Percentiles rank a stretch among this genome's conserved stretches.
phyloP scores from a whole-genome alignment of 2,329 filamentous ascomycete species.

The Dothideomycetes sp. region DNA sequence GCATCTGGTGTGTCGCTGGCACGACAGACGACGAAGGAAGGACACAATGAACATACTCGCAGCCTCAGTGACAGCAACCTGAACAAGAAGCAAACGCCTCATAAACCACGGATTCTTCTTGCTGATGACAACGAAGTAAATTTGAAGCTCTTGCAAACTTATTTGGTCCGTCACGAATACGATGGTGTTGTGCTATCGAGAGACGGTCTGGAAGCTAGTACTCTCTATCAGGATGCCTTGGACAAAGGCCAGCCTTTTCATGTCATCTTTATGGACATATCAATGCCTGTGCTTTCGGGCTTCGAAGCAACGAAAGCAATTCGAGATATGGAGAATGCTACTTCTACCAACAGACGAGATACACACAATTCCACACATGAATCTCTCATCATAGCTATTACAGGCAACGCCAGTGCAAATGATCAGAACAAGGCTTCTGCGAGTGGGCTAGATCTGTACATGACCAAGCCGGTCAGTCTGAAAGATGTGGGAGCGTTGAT shows the following conservation, averaged over 20 bases:
- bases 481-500: conserved; percentile 28
- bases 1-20: not conserved
- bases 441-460: conserved; percentile 26
- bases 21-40: not conserved
- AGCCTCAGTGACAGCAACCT: conserved; percentile 1
- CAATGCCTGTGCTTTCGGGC: conserved; percentile 17
- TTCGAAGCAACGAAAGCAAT: conserved; percentile 28
- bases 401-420: conserved; percentile 18
- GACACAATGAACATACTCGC: not conserved
- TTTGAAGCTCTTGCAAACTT: conserved; percentile 16
- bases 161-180: conserved; percentile 9
- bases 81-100: not conserved
- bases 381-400: conserved; percentile 19
- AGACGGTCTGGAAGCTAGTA: conserved; percentile 9
- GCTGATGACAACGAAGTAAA: conserved; percentile 22
- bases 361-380: conserved; percentile 11
- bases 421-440: conserved; percentile 22
- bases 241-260: not conserved
- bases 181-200: conserved; percentile 1
- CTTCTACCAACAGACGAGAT: conserved; percentile 20
- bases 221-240: conserved; percentile 2
- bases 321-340: conserved; percentile 20
- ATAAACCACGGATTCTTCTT: conserved; percentile 15
- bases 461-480: conserved; percentile 25
- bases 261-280: conserved; percentile 15